Evolutionary conservation across 192 early-diverging fungal species (phyloP), one percentile per base, ranked within the genome.

Genomic region (Borealophlyctis nickersoniae): DNA sequence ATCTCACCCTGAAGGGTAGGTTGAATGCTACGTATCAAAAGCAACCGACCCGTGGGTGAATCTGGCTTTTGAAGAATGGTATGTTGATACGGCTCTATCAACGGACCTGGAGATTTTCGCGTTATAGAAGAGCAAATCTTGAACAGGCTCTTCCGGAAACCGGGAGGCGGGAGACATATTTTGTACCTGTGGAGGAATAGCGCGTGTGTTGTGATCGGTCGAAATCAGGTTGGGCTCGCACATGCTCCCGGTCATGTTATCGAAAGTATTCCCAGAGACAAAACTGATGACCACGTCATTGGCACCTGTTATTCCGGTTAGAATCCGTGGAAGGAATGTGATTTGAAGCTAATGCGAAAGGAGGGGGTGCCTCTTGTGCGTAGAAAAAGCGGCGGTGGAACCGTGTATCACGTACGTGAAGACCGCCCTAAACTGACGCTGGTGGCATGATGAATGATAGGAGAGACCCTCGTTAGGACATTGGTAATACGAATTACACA

Each of bases 271-370:
- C 19, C 0, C 31, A 36, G 23, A 0, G 29, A 32, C 49, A 27
- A n/a, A 51, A 3, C 48, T 45, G 22, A 60, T 4, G 30, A 33
- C 61, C 49, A 24, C 55, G 27, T 62, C 35, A 32, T 45, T 52
- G 1, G 0, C 7, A 26, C 26, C 16, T 32, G 29, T n/a, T 29
- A n/a, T 11, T 27, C 24, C 32, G 1, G 22, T 2, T 76, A 92
- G 86, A 99, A 99, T 60, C 93, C 95, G 16, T 99, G 89, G 87
- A 93, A 93, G 69, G 95, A 99, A 69, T 92, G 91, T 75, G 88
- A 96, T 67, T 65, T 96, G 63, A 69, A 66, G 48, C 71, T 87
- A 57, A 77, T 97, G 85, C 69, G 67, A 19, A 55, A 78, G 30
- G 69, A 87, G 28, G 73, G 79, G 22, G 85, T 97, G 14, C 89